phyloP scores from a whole-genome alignment of 2,329 filamentous ascomycete genomes.

The Aspergillus caelatus region DNA sequence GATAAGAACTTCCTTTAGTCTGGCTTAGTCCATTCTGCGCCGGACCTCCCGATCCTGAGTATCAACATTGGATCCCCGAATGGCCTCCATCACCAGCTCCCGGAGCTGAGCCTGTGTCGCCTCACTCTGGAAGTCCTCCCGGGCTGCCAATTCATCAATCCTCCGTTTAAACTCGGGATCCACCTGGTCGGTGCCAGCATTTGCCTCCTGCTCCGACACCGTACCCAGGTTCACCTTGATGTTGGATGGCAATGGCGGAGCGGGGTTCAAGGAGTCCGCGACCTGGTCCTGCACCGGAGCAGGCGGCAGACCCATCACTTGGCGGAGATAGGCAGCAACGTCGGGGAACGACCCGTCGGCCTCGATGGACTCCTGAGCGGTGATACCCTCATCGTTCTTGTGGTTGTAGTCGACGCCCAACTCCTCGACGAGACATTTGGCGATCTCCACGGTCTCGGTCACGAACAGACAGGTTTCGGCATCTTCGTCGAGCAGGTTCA shows the following conservation, averaged over 20 bases:
- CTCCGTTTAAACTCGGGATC: slow-evolving; percentile 82
- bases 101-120: slow-evolving; percentile 79
- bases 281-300: slow-evolving; percentile 28
- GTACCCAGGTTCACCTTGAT: slow-evolving; percentile 77
- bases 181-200: slow-evolving; percentile 63
- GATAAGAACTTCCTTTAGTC: background rate
- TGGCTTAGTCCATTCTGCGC: slow-evolving; percentile 58
- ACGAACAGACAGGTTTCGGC: slow-evolving; percentile 93
- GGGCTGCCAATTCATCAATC: slow-evolving; percentile 84
- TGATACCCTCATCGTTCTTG: slow-evolving; percentile 74
- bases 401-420: slow-evolving; percentile 69
- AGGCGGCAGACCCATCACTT: slow-evolving; percentile 35
- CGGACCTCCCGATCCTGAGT: slow-evolving; percentile 66
- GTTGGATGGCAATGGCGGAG: slow-evolving; percentile 72
- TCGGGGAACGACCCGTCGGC: slow-evolving; percentile 76
- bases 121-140: slow-evolving; percentile 80
- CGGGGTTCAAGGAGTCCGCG: slow-evolving; percentile 44
- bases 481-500: slow-evolving; percentile 86
- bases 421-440: slow-evolving; percentile 79
- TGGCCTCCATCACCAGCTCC: slow-evolving; percentile 76
- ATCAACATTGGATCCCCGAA: slow-evolving; percentile 67
- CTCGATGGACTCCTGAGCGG: slow-evolving; percentile 77
- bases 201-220: slow-evolving; percentile 60
- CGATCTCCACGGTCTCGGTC: slow-evolving; percentile 78
- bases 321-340: slow-evolving; percentile 71